Percentiles rank a stretch among this genome's conserved stretches.
Evolutionary conservation across 179 eudicot species (phyloP).

Genomic region (Vitellaria paradoxa): DNA sequence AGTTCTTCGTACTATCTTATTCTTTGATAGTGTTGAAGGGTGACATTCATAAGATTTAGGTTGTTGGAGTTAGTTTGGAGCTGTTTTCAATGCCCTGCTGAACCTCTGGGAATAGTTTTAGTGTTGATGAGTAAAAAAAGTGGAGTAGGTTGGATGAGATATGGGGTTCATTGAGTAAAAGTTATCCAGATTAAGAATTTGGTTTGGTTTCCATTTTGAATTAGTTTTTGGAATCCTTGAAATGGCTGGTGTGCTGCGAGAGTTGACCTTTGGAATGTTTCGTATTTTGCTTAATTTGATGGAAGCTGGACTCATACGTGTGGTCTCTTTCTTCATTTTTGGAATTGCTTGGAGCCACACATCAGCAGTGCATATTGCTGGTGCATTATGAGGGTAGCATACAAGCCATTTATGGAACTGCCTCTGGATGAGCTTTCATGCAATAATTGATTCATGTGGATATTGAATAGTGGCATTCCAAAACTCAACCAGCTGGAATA

Average conservation of each 20-base stretch:
- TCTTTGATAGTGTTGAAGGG: neutral
- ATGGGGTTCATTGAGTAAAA: neutral
- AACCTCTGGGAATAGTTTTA: slow-evolving; percentile 4
- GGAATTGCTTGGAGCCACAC: neutral
- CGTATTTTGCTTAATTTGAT: neutral
- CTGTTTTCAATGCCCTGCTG: neutral
- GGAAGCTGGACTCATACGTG: neutral
- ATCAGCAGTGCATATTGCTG: neutral
- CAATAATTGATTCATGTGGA: neutral
- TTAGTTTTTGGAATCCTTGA: slow-evolving; percentile 2
- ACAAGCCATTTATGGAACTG: neutral
- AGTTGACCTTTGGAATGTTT: neutral
- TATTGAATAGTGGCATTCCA: neutral
- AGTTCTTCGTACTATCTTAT: neutral
- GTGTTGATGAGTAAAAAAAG: neutral
- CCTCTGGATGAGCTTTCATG: slow-evolving; percentile 4
- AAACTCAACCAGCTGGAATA: neutral
- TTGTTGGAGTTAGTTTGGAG: slow-evolving; percentile 1
- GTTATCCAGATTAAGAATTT: neutral
- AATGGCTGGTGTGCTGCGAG: neutral
- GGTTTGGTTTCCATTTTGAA: neutral
- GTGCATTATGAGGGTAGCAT: neutral
- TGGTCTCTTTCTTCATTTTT: neutral
- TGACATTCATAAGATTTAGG: neutral
- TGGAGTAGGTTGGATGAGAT: neutral